Percentiles rank a stretch among this genome's conserved stretches.
Conservation (phyloP, 1,139 yeast genomes). For the Blastobotrys aristatus region DNA sequence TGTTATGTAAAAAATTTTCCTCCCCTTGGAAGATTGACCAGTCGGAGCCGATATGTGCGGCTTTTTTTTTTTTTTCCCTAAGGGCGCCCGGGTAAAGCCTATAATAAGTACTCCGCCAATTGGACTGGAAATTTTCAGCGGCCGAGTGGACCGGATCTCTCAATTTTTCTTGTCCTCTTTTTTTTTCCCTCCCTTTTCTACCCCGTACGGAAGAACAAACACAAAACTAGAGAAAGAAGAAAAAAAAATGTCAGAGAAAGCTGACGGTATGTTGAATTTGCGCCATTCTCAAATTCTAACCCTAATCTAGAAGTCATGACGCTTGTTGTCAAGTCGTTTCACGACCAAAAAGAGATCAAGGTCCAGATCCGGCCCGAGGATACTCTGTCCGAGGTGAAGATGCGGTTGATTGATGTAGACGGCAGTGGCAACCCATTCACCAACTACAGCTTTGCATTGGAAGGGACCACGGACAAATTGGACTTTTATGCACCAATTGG, state of each 20-base stretch:
- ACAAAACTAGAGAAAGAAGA: not conserved
- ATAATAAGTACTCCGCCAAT: no score
- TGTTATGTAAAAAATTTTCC: no score
- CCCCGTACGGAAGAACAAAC: not conserved
- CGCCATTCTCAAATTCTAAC: not conserved
- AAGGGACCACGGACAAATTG: conserved; percentile 33
- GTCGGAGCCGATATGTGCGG: no score
- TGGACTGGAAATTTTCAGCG: no score
- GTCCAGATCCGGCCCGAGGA: conserved; percentile 34
- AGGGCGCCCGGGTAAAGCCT: no score
- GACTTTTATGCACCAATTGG: conserved; percentile 29
- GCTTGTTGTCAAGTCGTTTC: conserved; percentile 9
- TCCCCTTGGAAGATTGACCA: no score
- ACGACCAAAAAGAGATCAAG: conserved; percentile 10
- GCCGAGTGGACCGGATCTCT: no score
- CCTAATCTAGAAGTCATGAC: conserved; percentile 7
- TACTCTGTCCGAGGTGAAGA: conserved; percentile 53
- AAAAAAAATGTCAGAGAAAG: not conserved
- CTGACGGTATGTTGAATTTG: not conserved
- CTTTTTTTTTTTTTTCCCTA: no score
- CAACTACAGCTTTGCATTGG: conserved; percentile 47
- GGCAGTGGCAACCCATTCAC: conserved; percentile 54
- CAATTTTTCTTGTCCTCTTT: not conserved
- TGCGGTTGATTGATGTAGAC: conserved; percentile 46
- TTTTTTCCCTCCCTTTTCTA: not conserved